Evolutionary conservation across 306 rosid genomes (phyloP).

Genomic region (Corylus heterophylla): DNA sequence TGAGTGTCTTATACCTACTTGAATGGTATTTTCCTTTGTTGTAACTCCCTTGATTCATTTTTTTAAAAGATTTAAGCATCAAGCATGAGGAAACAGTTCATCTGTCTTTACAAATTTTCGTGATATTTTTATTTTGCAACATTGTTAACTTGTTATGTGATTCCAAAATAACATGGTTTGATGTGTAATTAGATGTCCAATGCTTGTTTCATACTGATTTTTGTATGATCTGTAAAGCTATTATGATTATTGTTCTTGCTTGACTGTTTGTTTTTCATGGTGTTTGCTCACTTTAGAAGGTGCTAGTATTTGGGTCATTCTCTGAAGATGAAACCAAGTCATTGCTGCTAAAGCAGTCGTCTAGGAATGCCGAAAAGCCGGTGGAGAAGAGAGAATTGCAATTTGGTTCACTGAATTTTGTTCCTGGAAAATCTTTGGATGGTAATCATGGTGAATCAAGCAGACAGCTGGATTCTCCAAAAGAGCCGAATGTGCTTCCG

Average conservation of each 20-base stretch:
- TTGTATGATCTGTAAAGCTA: not conserved
- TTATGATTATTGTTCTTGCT: conserved; percentile 3
- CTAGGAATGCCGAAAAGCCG: conserved; percentile 43
- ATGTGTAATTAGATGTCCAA: not conserved
- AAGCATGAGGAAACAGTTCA: not conserved
- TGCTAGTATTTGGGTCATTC: conserved; percentile 84
- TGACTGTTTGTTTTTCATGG: conserved; percentile 5
- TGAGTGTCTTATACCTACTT: not conserved
- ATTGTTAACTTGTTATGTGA: not conserved
- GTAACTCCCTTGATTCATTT: not conserved
- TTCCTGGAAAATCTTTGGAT: conserved; percentile 16
- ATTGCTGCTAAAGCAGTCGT: conserved; percentile 45
- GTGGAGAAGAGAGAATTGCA: conserved; percentile 55
- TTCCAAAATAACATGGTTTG: not conserved
- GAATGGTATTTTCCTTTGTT: not conserved
- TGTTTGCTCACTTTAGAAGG: conserved; percentile 33
- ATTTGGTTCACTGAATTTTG: conserved; percentile 67
- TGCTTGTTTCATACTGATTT: conserved; percentile 1
- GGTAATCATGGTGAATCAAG: conserved; percentile 32
- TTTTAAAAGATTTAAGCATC: not conserved
- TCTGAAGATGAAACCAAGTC: conserved; percentile 84
- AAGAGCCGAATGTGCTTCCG: conserved; percentile 28
- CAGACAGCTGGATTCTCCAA: conserved; percentile 28
- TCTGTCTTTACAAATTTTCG: not conserved
- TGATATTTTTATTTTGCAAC: not conserved